phyloP scores from a whole-genome alignment of 1,139 yeast genomes.

The Saccharomyces hybrid region DNA sequence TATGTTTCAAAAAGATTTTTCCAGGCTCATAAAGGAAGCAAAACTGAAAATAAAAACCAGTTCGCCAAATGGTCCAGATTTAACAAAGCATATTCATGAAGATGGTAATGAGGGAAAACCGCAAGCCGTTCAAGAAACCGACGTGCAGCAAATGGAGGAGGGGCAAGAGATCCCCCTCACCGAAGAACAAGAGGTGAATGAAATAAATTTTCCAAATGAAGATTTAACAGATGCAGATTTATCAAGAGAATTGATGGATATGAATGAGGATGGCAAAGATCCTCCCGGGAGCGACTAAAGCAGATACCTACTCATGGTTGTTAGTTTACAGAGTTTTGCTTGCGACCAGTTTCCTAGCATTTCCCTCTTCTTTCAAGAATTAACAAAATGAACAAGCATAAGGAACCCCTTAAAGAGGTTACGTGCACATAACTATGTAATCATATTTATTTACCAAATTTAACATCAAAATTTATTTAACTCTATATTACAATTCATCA shows the following conservation, averaged over 20 bases:
- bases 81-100: slow-evolving; percentile 3
- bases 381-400: not conserved
- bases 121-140: not conserved
- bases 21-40: slow-evolving; percentile 46
- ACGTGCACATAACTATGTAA: not conserved
- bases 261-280: not conserved
- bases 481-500: not conserved
- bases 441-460: not conserved
- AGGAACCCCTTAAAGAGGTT: not conserved
- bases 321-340: not conserved
- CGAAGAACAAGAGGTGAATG: not conserved
- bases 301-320: not conserved
- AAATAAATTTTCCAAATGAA: not conserved
- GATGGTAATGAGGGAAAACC: not conserved
- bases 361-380: not conserved
- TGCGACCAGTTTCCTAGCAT: not conserved
- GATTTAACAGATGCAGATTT: slow-evolving; percentile 8
- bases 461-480: not conserved
- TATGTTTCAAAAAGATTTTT: slow-evolving; percentile 46
- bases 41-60: slow-evolving; percentile 22
- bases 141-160: not conserved
- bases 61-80: not conserved
- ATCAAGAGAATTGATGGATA: slow-evolving; percentile 5
- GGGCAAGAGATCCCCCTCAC: not conserved
- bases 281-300: not conserved